Evolutionary conservation across 2,329 filamentous ascomycete species (phyloP).

Genomic region (Sporothrix schenckii): DNA sequence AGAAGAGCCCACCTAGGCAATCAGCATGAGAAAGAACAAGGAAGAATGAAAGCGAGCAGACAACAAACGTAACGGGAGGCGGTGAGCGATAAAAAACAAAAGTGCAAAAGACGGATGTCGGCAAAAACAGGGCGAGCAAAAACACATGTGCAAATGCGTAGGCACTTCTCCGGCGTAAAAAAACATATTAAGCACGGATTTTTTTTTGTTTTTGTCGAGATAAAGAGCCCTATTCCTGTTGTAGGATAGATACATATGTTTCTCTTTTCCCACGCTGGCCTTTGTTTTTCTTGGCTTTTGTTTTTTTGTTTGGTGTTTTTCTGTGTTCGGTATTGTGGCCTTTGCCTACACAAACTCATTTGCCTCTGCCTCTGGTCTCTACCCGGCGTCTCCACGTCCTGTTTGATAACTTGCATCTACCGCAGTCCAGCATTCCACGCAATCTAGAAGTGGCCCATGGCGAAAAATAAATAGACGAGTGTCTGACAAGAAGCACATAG

Average conservation of each 20-base stretch:
- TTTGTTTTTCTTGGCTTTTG: background rate
- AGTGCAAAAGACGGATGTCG: background rate
- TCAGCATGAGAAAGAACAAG: background rate
- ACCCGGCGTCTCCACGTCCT: background rate
- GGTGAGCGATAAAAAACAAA: background rate
- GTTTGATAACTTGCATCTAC: constrained; percentile 8
- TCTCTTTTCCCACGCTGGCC: background rate
- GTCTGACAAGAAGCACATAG: background rate
- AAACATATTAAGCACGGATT: background rate
- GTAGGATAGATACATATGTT: constrained; percentile 21
- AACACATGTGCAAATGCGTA: background rate
- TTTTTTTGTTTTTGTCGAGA: constrained; percentile 9
- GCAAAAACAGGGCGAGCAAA: background rate
- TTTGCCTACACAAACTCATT: background rate
- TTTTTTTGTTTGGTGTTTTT: background rate
- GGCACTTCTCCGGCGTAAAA: background rate
- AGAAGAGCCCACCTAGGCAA: background rate
- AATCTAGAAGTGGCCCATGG: constrained; percentile 4
- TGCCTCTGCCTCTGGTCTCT: background rate
- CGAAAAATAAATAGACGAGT: background rate
- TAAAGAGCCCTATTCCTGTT: constrained; percentile 10
- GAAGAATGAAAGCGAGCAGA: background rate
- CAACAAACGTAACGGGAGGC: too few relatives aligned
- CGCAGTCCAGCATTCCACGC: constrained; percentile 15
- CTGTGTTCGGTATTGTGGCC: background rate